Evolutionary conservation across 2,329 filamentous ascomycete species (phyloP).

Genomic region (Bipolaris zeicola): DNA sequence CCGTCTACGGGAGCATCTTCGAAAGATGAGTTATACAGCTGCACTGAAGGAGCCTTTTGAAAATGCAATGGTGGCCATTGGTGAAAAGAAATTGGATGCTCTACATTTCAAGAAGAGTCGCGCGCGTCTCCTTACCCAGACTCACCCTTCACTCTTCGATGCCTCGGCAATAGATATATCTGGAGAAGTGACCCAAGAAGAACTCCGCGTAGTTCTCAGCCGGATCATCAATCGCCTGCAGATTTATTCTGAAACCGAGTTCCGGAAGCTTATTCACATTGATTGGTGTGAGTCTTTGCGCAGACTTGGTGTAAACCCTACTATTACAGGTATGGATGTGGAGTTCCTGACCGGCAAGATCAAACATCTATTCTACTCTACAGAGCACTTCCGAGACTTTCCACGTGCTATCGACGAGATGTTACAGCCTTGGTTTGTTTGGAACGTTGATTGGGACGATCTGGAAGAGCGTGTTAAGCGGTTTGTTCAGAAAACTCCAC

Average conservation of each 20-base stretch:
- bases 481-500: slow-evolving; percentile 24
- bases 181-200: slow-evolving; percentile 28
- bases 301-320: slow-evolving; percentile 28
- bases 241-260: background rate
- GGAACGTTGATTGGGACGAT: slow-evolving; percentile 20
- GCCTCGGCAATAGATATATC: slow-evolving; percentile 27
- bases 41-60: slow-evolving; percentile 2
- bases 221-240: slow-evolving; percentile 22
- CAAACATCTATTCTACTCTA: slow-evolving; percentile 14
- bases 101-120: slow-evolving; percentile 17
- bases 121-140: slow-evolving; percentile 23
- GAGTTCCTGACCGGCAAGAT: slow-evolving; percentile 31
- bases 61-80: slow-evolving; percentile 12
- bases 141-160: slow-evolving; percentile 19
- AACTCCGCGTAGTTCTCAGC: slow-evolving; percentile 30
- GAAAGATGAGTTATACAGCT: slow-evolving; percentile 14
- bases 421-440: slow-evolving; percentile 22
- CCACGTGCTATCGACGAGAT: slow-evolving; percentile 15
- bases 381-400: slow-evolving; percentile 4
- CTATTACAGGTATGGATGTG: slow-evolving; percentile 30
- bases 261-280: slow-evolving; percentile 2
- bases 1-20: slow-evolving; percentile 18
- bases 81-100: slow-evolving; percentile 4
- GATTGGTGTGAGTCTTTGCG: slow-evolving; percentile 18
- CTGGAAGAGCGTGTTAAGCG: slow-evolving; percentile 24